phyloP scores from a whole-genome alignment of 2,329 filamentous ascomycete genomes.

The Pseudogymnoascus verrucosus region DNA sequence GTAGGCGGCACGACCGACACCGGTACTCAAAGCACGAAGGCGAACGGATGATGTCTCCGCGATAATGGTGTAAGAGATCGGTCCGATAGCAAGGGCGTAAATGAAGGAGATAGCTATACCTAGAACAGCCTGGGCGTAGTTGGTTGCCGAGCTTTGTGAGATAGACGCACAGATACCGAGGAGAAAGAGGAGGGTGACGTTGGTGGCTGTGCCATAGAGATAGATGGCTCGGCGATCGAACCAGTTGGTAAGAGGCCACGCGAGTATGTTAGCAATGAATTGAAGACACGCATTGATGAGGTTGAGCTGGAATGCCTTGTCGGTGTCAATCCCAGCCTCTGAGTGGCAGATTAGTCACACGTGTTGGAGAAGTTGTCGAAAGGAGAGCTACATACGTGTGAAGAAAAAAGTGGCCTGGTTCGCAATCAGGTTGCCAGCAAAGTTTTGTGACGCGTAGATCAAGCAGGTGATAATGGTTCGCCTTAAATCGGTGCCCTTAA shows the following conservation, averaged over 20 bases:
- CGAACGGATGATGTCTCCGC: constrained; percentile 1
- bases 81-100: constrained; percentile 45
- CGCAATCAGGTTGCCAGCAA: constrained; percentile 54
- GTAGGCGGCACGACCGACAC: constrained; percentile 26
- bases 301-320: neutral
- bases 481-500: constrained; percentile 46
- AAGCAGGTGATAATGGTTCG: constrained; percentile 47
- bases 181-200: constrained; percentile 30
- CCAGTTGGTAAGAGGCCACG: constrained; percentile 30
- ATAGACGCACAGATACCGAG: constrained; percentile 31
- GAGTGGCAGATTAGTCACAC: constrained; percentile 28
- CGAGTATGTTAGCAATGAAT: constrained; percentile 30
- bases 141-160: constrained; percentile 22
- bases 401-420: constrained; percentile 58
- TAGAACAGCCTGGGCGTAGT: constrained; percentile 37
- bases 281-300: constrained; percentile 1
- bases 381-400: constrained; percentile 22
- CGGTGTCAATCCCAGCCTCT: constrained; percentile 12
- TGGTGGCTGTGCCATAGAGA: constrained; percentile 30
- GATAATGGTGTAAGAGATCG: constrained; percentile 28
- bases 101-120: constrained; percentile 43
- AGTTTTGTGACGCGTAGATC: constrained; percentile 51
- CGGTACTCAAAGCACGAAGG: constrained; percentile 21
- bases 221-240: constrained; percentile 35
- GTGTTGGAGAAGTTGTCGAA: neutral